A percentile compares a stretch with the other conserved stretches of the same genome.
Conservation (phyloP, 106 monocot genomes). For the Phalaenopsis equestris region DNA sequence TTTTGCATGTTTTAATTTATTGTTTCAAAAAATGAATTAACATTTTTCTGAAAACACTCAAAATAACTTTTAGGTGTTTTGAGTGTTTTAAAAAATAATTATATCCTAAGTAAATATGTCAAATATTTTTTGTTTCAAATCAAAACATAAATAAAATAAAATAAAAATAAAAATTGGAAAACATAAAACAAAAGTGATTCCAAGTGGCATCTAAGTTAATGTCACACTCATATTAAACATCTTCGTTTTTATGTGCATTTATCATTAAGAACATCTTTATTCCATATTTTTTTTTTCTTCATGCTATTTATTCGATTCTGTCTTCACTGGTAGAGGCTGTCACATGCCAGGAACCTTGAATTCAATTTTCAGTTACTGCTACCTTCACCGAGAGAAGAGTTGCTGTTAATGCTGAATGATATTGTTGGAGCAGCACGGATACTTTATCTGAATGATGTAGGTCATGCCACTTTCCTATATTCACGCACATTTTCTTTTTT, state of each 20-base stretch:
- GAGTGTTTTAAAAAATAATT: too few species aligned
- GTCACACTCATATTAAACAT: neutral
- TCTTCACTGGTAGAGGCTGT: conserved; percentile 40
- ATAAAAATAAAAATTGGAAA: too few species aligned
- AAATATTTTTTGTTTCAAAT: too few species aligned
- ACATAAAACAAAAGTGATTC: too few species aligned
- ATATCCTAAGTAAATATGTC: too few species aligned
- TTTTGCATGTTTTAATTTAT: too few species aligned
- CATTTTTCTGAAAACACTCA: too few species aligned
- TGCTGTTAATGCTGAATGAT: conserved; percentile 31
- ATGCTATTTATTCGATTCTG: neutral
- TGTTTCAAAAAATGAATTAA: too few species aligned
- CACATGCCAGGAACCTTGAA: conserved; percentile 30
- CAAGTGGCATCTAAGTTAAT: neutral
- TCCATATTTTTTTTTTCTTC: too few species aligned
- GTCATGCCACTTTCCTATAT: neutral
- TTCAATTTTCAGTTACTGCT: conserved; percentile 29
- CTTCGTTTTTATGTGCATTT: neutral
- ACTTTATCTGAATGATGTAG: conserved; percentile 67
- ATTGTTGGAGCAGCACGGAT: conserved; percentile 54
- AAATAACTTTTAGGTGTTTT: too few species aligned
- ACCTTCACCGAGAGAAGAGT: conserved; percentile 20
- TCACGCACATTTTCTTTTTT: neutral
- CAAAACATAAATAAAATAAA: too few species aligned
- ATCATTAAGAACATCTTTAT: neutral